A percentile compares a stretch with the other conserved stretches of the same genome.
These are phyloP conservation scores for Pythium myriotylum DNA, from an alignment of 352 stramenopile species.

Conservation along the genomic window DNA sequence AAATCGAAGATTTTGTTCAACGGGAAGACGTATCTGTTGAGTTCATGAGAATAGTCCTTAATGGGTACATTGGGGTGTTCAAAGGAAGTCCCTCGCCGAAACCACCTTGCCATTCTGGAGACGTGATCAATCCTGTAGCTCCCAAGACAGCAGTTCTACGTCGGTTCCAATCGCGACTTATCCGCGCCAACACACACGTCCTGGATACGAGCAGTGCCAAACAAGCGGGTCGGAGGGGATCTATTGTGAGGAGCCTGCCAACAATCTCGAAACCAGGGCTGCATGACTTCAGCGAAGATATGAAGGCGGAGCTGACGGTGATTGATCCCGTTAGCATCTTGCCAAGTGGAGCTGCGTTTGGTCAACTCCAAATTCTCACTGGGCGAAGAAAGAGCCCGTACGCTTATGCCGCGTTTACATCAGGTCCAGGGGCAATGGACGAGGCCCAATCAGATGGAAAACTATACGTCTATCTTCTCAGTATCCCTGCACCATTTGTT, in stretches of 20 bases:
- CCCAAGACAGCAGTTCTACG: slow-evolving; percentile 27
- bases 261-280: background rate
- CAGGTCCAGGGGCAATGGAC: background rate
- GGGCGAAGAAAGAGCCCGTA: slow-evolving; percentile 37
- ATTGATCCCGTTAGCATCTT: slow-evolving; percentile 45
- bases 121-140: background rate
- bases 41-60: slow-evolving; percentile 42
- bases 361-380: slow-evolving; percentile 46
- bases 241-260: slow-evolving; percentile 2
- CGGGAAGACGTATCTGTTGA: slow-evolving; percentile 33
- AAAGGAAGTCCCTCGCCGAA: slow-evolving; percentile 20
- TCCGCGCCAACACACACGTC: slow-evolving; percentile 28
- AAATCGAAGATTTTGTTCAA: slow-evolving; percentile 40
- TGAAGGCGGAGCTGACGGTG: background rate
- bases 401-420: slow-evolving; percentile 40
- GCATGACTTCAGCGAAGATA: background rate
- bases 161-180: slow-evolving; percentile 38
- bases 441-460: background rate
- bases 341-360: slow-evolving; percentile 38
- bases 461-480: slow-evolving; percentile 29
- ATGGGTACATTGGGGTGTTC: slow-evolving; percentile 49
- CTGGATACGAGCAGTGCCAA: slow-evolving; percentile 18
- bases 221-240: slow-evolving; percentile 12
- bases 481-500: slow-evolving; percentile 32
- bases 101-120: background rate